Evolutionary conservation across 495 filamentous ascomycete genomes (phyloP).

Genomic region (Aspergillus nanangensis): DNA sequence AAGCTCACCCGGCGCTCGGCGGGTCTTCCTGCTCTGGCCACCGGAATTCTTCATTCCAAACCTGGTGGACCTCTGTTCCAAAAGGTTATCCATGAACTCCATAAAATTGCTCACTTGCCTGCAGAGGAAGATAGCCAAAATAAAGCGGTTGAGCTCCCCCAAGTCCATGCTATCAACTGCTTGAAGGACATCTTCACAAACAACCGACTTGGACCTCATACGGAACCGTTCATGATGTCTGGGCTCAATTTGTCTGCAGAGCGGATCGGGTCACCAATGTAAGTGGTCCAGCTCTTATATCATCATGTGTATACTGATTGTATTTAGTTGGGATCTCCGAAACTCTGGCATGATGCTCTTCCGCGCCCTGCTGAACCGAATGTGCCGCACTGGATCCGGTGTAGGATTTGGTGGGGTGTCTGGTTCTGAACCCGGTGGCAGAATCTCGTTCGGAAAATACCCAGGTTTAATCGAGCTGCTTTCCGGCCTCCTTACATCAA

Average conservation of each 20-base stretch:
- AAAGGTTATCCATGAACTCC: conserved; percentile 48
- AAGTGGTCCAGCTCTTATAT: conserved; percentile 11
- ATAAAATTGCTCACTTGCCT: conserved; percentile 52
- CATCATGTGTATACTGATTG: background rate
- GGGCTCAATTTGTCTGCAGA: conserved; percentile 69
- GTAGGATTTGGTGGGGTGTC: conserved; percentile 39
- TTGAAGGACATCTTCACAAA: conserved; percentile 83
- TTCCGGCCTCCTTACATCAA: conserved; percentile 55
- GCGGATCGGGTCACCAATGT: conserved; percentile 62
- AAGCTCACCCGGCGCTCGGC: conserved; percentile 88
- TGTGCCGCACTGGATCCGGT: conserved; percentile 40
- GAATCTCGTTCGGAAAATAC: conserved; percentile 58
- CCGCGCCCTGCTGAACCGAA: conserved; percentile 70
- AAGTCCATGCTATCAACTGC: conserved; percentile 92
- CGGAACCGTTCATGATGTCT: conserved; percentile 66
- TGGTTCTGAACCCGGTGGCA: conserved; percentile 37
- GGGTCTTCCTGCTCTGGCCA: conserved; percentile 80
- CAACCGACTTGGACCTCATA: conserved; percentile 57
- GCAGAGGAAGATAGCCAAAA: conserved; percentile 38
- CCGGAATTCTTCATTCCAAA: conserved; percentile 58
- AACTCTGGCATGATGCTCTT: conserved; percentile 91
- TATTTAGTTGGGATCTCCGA: conserved; percentile 77
- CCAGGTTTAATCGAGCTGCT: conserved; percentile 65
- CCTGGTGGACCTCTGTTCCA: conserved; percentile 41
- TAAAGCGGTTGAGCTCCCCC: conserved; percentile 63